These are phyloP conservation scores for Lentinula guzmanii DNA, from an alignment of 768 basidiomycete species.

Conservation along the genomic window DNA sequence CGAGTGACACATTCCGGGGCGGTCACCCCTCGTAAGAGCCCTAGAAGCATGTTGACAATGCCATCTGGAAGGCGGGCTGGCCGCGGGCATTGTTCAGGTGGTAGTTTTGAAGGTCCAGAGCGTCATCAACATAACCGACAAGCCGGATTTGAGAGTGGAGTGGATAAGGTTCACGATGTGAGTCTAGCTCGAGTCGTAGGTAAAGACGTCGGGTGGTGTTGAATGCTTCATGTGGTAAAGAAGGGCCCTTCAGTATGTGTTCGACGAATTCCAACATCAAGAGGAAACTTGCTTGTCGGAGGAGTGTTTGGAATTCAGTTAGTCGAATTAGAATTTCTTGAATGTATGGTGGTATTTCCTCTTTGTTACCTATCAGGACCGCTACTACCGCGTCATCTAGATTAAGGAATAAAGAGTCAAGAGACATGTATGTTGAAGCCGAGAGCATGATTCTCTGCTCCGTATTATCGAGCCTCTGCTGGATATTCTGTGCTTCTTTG, in stretches of 20 bases:
- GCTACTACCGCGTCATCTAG: constrained; percentile 10
- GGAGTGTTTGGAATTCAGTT: constrained; percentile 16
- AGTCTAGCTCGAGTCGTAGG: constrained; percentile 18
- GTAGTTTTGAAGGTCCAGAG: neutral
- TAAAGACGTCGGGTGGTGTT: constrained; percentile 31
- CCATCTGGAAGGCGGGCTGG: constrained; percentile 6
- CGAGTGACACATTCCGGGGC: neutral
- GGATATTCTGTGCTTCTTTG: neutral
- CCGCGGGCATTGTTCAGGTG: neutral
- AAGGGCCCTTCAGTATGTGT: constrained; percentile 6
- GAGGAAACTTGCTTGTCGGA: constrained; percentile 26
- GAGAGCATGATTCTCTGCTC: neutral
- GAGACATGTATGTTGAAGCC: constrained; percentile 12
- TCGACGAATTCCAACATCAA: constrained; percentile 24
- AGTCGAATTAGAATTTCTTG: constrained; percentile 13
- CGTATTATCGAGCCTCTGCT: neutral
- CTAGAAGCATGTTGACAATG: neutral
- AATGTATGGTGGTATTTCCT: constrained; percentile 12
- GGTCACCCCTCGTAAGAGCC: neutral
- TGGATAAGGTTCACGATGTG: neutral
- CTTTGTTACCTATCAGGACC: constrained; percentile 10
- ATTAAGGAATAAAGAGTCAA: constrained; percentile 10
- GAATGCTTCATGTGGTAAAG: constrained; percentile 29
- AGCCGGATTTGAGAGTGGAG: neutral
- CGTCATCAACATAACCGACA: neutral